Percentiles rank a stretch among this genome's conserved stretches.
Evolutionary conservation across 2,329 filamentous ascomycete species (phyloP).

Genomic region (Metarhizium robertsii): DNA sequence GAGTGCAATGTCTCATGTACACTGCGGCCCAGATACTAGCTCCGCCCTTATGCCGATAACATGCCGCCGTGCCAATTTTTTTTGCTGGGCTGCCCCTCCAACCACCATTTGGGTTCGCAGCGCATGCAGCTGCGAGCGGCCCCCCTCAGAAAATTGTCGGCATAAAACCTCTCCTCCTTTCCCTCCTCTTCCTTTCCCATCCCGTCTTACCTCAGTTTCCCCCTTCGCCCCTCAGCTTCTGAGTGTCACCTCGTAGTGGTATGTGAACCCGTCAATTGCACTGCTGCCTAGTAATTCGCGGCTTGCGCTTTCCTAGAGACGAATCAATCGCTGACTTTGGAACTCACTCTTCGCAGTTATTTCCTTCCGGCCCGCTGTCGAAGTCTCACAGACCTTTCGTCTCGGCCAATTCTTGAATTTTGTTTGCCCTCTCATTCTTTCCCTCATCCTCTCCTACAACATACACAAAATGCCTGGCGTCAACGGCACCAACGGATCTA

Average conservation of each 20-base stretch:
- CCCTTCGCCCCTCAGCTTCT: neutral
- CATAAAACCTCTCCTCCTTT: conserved; percentile 9
- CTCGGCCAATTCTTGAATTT: neutral
- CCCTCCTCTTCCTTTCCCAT: conserved; percentile 1
- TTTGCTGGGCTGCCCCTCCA: conserved; percentile 5
- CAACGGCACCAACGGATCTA: conserved; percentile 38
- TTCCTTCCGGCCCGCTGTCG: neutral
- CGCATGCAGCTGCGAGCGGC: neutral
- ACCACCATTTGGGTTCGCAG: conserved; percentile 1
- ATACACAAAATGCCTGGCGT: conserved; percentile 39
- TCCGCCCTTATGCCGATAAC: neutral
- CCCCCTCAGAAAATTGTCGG: conserved; percentile 2
- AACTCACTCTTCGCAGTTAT: neutral
- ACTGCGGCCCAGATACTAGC: neutral
- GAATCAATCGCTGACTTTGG: neutral
- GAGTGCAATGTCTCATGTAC: neutral
- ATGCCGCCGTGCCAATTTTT: neutral
- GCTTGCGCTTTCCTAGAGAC: neutral
- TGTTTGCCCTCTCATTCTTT: conserved; percentile 13
- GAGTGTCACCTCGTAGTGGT: neutral
- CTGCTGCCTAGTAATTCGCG: neutral
- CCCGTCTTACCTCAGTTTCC: conserved; percentile 1
- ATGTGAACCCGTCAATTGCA: conserved; percentile 1
- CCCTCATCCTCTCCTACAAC: conserved; percentile 7
- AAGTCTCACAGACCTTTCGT: neutral